Percentiles rank a stretch among this genome's conserved stretches.
These are phyloP conservation scores for Pharnaceum exiguum DNA, from an alignment of 148 eudicot species.

Conservation along the genomic window DNA sequence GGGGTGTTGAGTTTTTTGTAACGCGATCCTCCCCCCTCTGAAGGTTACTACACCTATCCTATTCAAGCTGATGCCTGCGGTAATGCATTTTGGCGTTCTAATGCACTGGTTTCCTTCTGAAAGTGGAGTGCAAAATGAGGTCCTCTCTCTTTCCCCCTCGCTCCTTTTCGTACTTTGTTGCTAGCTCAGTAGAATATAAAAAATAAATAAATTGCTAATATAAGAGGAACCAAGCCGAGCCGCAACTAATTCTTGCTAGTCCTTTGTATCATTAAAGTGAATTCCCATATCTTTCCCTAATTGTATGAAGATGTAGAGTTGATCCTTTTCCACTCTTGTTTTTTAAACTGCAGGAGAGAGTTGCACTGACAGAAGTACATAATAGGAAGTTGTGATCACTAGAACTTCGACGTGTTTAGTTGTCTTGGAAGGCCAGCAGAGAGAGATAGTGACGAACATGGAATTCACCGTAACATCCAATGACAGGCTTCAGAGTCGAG, in stretches of 20 bases:
- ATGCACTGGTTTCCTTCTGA: slow-evolving; percentile 98
- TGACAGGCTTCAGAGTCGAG: not conserved
- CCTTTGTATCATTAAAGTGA: too few species aligned
- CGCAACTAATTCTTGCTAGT: too few species aligned
- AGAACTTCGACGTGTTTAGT: not conserved
- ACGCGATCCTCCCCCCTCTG: slow-evolving; percentile 11
- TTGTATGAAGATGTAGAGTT: not conserved
- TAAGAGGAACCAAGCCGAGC: not conserved
- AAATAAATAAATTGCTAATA: too few species aligned
- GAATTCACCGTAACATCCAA: not conserved
- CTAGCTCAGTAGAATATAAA: not conserved
- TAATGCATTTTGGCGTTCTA: slow-evolving; percentile 88
- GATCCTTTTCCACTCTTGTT: not conserved
- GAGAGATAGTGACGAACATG: not conserved
- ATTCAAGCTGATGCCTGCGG: slow-evolving; percentile 89
- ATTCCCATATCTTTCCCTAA: not conserved
- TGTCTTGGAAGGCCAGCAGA: not conserved
- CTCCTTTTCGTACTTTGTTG: not conserved
- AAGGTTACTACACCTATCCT: slow-evolving; percentile 93
- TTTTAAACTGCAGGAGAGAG: slow-evolving; percentile 54
- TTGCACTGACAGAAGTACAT: slow-evolving; percentile 38
- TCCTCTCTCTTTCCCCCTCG: slow-evolving; percentile 22
- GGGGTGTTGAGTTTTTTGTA: not conserved
- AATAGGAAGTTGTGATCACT: slow-evolving; percentile 34
- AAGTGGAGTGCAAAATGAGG: slow-evolving; percentile 55